Evolutionary conservation across 768 basidiomycete genomes (phyloP), one percentile per base, ranked within the genome.

Genomic region (Crassisporium funariophilum): DNA sequence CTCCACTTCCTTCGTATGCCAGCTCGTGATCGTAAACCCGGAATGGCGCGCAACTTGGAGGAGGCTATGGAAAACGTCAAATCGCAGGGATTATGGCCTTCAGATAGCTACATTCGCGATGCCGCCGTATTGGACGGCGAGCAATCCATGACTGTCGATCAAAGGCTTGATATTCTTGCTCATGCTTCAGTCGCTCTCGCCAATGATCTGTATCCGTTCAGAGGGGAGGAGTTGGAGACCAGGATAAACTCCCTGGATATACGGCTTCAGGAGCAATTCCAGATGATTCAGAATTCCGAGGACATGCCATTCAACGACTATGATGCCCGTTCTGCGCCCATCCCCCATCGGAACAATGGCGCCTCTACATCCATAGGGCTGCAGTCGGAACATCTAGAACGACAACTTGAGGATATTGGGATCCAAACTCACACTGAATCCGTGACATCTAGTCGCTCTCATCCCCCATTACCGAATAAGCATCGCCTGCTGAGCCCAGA

Each of bases 181-280:
- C 49, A 54, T 7, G 52, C 49, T 4, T 51, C 52, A 4, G 47
- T 57, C 6, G 49, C 56, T 9, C 13, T 57, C n/a, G 56, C 52
- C 27, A 53, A 54, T 35, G 44, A 44, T 2, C 31, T 57, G 6
- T 51, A 54, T 20, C 46, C 49, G 15, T 51, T 31, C 38, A 44
- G 50, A 6, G 56, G 52, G 17, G 38, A 35, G 11, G 49, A 57
- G 20, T 27, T 53, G 13, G 49, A 42, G n/a, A 40, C 21, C 17
- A 31, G 47, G 21, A 57, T 57, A 20, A 37, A 41, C 7, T 34
- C 35, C n/a, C 34, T 53, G 5, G 56, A 57, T 31, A 24, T 31
- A 19, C 39, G 44, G 4, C 47, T 57, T 10, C 46, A 54, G 17
- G 44, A 54, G 12, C 52, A 52, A 22, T 51, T 51, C 17, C 47